Evolutionary conservation across 2,329 filamentous ascomycete genomes (phyloP).

Genomic region (Trichoderma sp.): DNA sequence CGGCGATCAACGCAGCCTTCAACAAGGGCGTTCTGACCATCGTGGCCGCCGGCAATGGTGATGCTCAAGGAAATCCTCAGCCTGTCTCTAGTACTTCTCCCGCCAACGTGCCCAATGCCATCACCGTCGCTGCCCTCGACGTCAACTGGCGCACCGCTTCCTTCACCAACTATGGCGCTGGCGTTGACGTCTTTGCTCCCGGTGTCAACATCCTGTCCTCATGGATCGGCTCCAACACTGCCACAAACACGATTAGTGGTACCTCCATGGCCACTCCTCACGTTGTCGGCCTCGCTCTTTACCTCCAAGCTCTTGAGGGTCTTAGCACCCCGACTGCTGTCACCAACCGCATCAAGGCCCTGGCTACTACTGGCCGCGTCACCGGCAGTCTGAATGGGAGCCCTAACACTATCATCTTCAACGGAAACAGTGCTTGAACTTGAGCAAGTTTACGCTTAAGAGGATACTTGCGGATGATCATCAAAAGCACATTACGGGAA

Average conservation of each 20-base stretch:
- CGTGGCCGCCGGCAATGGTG: constrained; percentile 52
- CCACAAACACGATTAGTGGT: constrained; percentile 45
- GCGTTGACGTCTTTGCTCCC: constrained; percentile 48
- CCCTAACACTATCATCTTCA: constrained; percentile 52
- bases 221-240: constrained; percentile 44
- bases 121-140: constrained; percentile 54
- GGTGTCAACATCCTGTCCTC: constrained; percentile 46
- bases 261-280: constrained; percentile 49
- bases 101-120: constrained; percentile 48
- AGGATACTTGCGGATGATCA: too few species aligned
- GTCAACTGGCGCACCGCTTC: constrained; percentile 43
- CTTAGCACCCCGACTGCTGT: constrained; percentile 48
- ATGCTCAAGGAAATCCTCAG: constrained; percentile 32
- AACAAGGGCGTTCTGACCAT: constrained; percentile 47
- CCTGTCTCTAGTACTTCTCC: constrained; percentile 51
- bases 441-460: too few species aligned
- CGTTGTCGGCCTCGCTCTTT: constrained; percentile 46
- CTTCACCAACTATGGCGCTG: constrained; percentile 53
- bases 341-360: constrained; percentile 45
- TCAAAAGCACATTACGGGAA: too few species aligned
- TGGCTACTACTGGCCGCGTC: constrained; percentile 45
- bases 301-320: constrained; percentile 50
- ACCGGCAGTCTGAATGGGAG: constrained; percentile 44
- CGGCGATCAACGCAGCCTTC: constrained; percentile 47
- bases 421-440: constrained; percentile 42